A percentile compares a stretch with the other conserved stretches of the same genome.
These are phyloP conservation scores for Psilocybe cubensis DNA, from an alignment of 768 basidiomycete species.

Conservation along the genomic window DNA sequence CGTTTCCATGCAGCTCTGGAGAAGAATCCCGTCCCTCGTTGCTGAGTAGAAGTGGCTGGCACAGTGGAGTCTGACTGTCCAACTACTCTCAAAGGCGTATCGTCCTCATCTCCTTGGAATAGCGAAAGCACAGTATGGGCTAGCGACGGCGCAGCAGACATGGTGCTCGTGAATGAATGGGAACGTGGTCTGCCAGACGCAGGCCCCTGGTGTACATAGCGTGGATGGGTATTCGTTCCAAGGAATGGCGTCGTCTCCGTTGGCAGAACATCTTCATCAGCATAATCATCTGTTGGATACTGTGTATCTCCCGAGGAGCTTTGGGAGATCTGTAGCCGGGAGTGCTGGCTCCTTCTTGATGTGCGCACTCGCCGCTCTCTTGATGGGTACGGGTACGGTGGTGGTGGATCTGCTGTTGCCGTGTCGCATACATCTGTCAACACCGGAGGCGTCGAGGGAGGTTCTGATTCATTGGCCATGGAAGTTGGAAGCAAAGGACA, in stretches of 20 bases:
- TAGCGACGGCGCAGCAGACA: conserved; percentile 64
- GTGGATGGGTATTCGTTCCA: conserved; percentile 14
- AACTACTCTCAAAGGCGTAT: conserved; percentile 37
- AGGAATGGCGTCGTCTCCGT: conserved; percentile 57
- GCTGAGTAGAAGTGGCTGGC: conserved; percentile 10
- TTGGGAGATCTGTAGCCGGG: conserved; percentile 25
- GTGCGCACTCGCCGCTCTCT: conserved; percentile 44
- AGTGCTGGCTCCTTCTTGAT: conserved; percentile 26
- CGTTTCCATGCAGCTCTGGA: conserved; percentile 44
- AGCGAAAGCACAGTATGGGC: conserved; percentile 72
- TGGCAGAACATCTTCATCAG: conserved; percentile 35
- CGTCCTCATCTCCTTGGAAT: conserved; percentile 54
- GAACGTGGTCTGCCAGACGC: conserved; percentile 49
- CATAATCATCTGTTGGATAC: conserved; percentile 34
- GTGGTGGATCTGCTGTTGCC: conserved; percentile 59
- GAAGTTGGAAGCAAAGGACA: conserved; percentile 1
- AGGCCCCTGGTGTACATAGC: conserved; percentile 21
- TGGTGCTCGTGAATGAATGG: conserved; percentile 57
- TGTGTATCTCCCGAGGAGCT: conserved; percentile 38
- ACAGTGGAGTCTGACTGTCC: conserved; percentile 26
- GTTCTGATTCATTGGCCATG: conserved; percentile 19
- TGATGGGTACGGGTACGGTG: conserved; percentile 75
- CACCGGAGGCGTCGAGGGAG: conserved; percentile 15
- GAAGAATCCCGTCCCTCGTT: conserved; percentile 28
- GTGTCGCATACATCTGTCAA: conserved; percentile 14